These are phyloP conservation scores for Ophiorrhiza pumila DNA, from an alignment of 257 asterid genomes.

Conservation along the genomic window DNA sequence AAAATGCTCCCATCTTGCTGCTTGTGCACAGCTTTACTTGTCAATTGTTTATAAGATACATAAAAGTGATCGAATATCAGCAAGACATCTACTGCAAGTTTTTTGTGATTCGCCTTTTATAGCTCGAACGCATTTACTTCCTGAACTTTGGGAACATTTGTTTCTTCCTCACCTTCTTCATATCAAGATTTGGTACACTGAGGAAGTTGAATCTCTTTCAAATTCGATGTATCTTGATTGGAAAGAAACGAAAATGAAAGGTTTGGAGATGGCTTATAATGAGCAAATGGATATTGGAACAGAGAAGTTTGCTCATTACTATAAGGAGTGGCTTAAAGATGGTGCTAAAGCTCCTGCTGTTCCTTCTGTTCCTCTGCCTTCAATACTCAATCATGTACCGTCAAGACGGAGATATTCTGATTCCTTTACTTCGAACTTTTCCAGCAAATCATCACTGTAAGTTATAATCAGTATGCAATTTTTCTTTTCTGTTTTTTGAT, in stretches of 20 bases:
- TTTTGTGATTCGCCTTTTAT: conserved; percentile 58
- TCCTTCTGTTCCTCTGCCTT: conserved; percentile 68
- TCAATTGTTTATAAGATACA: conserved; percentile 57
- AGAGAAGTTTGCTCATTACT: conserved; percentile 53
- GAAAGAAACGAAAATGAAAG: conserved; percentile 37
- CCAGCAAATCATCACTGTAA: conserved; percentile 59
- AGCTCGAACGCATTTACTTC: conserved; percentile 67
- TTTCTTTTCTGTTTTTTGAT: background rate
- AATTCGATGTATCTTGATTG: conserved; percentile 27
- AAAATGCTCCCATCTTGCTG: conserved; percentile 41
- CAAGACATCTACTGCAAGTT: conserved; percentile 55
- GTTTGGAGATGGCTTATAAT: conserved; percentile 44
- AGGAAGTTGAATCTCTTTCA: conserved; percentile 45
- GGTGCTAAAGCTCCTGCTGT: conserved; percentile 63
- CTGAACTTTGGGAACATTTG: conserved; percentile 76
- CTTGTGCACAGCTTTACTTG: conserved; percentile 66
- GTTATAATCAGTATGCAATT: conserved; percentile 19
- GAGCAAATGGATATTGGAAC: conserved; percentile 68
- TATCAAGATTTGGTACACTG: conserved; percentile 67
- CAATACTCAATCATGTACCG: conserved; percentile 26
- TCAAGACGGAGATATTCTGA: conserved; percentile 57
- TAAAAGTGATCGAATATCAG: conserved; percentile 53
- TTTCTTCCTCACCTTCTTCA: conserved; percentile 89
- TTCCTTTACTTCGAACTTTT: conserved; percentile 37
- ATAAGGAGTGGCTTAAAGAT: conserved; percentile 70